Percentiles rank a stretch among this genome's conserved stretches.
phyloP scores from a whole-genome alignment of 1,284 basidiomycete species.

The Sanghuangporus weigelae region DNA sequence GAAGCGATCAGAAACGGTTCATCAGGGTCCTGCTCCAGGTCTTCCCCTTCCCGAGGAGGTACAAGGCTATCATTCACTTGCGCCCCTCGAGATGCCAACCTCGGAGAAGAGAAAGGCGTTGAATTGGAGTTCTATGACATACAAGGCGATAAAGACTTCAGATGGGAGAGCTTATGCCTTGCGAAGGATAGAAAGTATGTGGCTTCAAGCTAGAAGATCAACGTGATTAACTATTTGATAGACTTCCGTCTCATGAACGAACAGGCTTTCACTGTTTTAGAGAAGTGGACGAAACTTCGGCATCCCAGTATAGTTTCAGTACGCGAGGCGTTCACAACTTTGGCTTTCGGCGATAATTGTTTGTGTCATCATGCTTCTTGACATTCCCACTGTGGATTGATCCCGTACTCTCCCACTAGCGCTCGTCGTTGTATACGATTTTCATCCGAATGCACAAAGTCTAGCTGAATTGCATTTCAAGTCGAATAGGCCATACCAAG shows the following conservation, averaged over 20 bases:
- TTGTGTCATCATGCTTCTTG: slow-evolving; percentile 26
- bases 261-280: slow-evolving; percentile 77
- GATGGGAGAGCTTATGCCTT: slow-evolving; percentile 82
- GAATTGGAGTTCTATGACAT: slow-evolving; percentile 76
- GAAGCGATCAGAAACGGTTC: slow-evolving; percentile 72
- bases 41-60: slow-evolving; percentile 79
- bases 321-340: slow-evolving; percentile 93
- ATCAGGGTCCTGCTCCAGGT: slow-evolving; percentile 39
- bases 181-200: slow-evolving; percentile 78
- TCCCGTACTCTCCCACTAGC: slow-evolving; percentile 44
- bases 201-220: neutral
- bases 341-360: slow-evolving; percentile 92
- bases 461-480: slow-evolving; percentile 70
- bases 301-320: slow-evolving; percentile 88
- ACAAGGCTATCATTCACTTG: slow-evolving; percentile 87
- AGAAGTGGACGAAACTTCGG: slow-evolving; percentile 81
- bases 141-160: slow-evolving; percentile 73
- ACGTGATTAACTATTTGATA: slow-evolving; percentile 25
- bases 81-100: slow-evolving; percentile 61
- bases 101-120: slow-evolving; percentile 64
- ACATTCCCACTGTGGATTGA: slow-evolving; percentile 1
- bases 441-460: slow-evolving; percentile 82
- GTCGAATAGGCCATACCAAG: slow-evolving; percentile 40
- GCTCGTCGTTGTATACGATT: slow-evolving; percentile 90
- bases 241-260: slow-evolving; percentile 84